phyloP scores from a whole-genome alignment of 805 yeast species.

The Saccharomycopsis schoenii region DNA sequence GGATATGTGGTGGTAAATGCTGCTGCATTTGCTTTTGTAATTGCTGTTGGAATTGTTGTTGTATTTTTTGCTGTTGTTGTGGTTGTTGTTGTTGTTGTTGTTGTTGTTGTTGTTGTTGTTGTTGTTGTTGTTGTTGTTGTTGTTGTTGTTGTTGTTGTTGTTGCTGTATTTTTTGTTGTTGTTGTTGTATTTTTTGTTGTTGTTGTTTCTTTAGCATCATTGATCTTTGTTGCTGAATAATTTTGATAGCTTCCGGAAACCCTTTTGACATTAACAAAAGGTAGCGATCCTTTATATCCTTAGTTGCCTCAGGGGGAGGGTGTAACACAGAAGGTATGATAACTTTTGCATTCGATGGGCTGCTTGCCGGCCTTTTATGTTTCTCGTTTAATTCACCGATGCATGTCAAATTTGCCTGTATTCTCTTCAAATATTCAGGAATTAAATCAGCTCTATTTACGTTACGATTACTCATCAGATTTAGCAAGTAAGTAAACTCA shows the following conservation, averaged over 20 bases:
- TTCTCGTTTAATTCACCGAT: slow-evolving; percentile 17
- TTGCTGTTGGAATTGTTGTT: not conserved
- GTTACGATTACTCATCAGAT: slow-evolving; percentile 4
- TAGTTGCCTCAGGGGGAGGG: slow-evolving; percentile 16
- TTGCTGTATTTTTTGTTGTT: slow-evolving; percentile 1
- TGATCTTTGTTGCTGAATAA: slow-evolving; percentile 14
- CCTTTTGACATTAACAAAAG: slow-evolving; percentile 4
- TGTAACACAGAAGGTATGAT: slow-evolving; percentile 11
- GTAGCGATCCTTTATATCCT: slow-evolving; percentile 11
- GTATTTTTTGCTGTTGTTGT: not conserved
- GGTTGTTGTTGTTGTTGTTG: slow-evolving; percentile 5
- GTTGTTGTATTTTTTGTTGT: slow-evolving; percentile 18
- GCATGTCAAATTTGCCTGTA: slow-evolving; percentile 16
- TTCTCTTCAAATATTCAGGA: slow-evolving; percentile 14
- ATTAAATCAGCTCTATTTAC: slow-evolving; percentile 7
- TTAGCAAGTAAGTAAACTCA: slow-evolving; percentile 3
- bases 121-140: slow-evolving; percentile 6
- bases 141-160: not conserved
- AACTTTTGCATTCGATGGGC: not conserved
- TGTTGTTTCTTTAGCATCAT: slow-evolving; percentile 7
- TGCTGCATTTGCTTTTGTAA: slow-evolving; percentile 12
- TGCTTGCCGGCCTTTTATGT: slow-evolving; percentile 1
- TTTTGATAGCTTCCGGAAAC: slow-evolving; percentile 13
- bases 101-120: slow-evolving; percentile 3
- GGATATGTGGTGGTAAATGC: slow-evolving; percentile 7